These are phyloP conservation scores for Cymbidium sinense DNA, from an alignment of 106 monocot species.

Conservation along the genomic window DNA sequence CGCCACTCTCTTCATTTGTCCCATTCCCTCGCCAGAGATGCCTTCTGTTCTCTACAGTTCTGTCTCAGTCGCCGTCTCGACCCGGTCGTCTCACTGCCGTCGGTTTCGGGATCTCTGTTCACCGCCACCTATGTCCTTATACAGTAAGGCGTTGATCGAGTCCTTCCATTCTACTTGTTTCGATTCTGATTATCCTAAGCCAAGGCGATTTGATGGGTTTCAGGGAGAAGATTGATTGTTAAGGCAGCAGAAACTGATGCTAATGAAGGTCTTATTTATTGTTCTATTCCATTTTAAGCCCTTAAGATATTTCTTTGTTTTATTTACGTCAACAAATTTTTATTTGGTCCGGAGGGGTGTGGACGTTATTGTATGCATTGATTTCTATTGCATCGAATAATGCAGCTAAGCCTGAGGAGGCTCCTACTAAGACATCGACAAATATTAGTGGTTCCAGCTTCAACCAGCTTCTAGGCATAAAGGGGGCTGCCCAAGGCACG, in stretches of 20 bases:
- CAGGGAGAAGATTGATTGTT: slow-evolving; percentile 28
- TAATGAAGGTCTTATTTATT: slow-evolving; percentile 26
- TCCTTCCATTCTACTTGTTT: background rate
- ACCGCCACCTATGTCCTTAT: slow-evolving; percentile 7
- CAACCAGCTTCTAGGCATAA: slow-evolving; percentile 75
- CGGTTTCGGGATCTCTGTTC: slow-evolving; percentile 6
- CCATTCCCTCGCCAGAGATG: slow-evolving; percentile 6
- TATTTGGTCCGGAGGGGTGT: background rate
- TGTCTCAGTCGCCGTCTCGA: slow-evolving; percentile 1
- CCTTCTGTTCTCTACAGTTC: slow-evolving; percentile 12
- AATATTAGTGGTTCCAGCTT: slow-evolving; percentile 41
- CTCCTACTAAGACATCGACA: slow-evolving; percentile 34
- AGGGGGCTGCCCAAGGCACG: slow-evolving; percentile 57
- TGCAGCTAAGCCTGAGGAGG: slow-evolving; percentile 26
- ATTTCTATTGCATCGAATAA: background rate
- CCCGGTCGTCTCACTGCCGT: background rate
- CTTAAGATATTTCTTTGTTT: background rate
- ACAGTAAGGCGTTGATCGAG: slow-evolving; percentile 16
- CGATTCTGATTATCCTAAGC: background rate
- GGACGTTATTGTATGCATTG: background rate
- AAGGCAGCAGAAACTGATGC: slow-evolving; percentile 40
- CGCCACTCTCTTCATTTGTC: background rate
- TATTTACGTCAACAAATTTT: background rate
- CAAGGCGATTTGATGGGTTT: background rate
- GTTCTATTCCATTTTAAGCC: background rate